Percentiles rank a stretch among this genome's conserved stretches.
Evolutionary conservation across 441 rosid genomes (phyloP).

Genomic region (Viola pubescens): DNA sequence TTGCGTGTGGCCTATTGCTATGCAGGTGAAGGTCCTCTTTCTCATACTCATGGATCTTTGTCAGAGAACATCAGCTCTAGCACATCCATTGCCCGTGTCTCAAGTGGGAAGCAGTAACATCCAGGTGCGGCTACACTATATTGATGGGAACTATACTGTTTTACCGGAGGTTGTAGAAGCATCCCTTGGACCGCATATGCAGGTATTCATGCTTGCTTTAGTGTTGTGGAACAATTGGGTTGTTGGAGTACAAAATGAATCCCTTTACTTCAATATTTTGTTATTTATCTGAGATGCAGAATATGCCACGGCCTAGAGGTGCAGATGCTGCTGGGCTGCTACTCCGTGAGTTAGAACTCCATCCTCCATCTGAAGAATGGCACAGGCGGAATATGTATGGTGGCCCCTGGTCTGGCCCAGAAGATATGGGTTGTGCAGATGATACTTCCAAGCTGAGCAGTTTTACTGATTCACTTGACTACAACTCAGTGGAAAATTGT

Average conservation of each 20-base stretch:
- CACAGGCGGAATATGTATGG: conserved; percentile 96
- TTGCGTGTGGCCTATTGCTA: conserved; percentile 11
- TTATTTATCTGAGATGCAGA: conserved; percentile 33
- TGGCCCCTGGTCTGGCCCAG: conserved; percentile 92
- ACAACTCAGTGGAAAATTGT: conserved; percentile 34
- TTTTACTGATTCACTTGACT: conserved; percentile 32
- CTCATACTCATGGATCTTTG: conserved; percentile 98
- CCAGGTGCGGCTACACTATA: conserved; percentile 96
- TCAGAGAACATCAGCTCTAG: conserved; percentile 66
- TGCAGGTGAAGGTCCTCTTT: conserved; percentile 96
- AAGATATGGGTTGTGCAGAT: conserved; percentile 45
- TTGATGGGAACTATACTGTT: conserved; percentile 94
- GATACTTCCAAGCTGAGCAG: conserved; percentile 41
- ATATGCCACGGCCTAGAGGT: conserved; percentile 99
- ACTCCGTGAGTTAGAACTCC: conserved; percentile 91
- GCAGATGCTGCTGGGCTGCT: conserved; percentile 99
- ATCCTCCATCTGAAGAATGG: conserved; percentile 99
- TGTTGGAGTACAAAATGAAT: background rate
- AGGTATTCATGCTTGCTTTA: conserved; percentile 39
- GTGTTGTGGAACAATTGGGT: conserved; percentile 1
- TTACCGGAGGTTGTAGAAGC: conserved; percentile 99
- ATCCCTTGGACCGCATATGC: conserved; percentile 99
- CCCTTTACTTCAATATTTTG: background rate
- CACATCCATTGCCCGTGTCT: conserved; percentile 87
- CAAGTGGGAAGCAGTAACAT: conserved; percentile 86